A percentile compares a stretch with the other conserved stretches of the same genome.
These are phyloP conservation scores for Meripilus lineatus DNA, from an alignment of 1,284 basidiomycete genomes.

Conservation along the genomic window DNA sequence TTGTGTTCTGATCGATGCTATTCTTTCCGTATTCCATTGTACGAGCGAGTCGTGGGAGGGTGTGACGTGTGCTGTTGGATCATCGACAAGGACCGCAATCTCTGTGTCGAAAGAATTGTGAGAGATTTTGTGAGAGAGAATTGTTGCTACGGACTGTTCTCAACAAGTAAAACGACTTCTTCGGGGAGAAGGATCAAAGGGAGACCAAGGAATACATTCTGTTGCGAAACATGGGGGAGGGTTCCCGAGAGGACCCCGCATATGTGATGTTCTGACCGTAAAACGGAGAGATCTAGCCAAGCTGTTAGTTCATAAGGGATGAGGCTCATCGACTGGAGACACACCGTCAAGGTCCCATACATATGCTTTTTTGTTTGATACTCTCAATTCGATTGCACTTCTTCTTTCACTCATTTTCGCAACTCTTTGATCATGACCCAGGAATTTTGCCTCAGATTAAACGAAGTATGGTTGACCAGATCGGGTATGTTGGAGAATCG, in stretches of 20 bases:
- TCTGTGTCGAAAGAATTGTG: conserved; percentile 38
- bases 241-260: conserved; percentile 89
- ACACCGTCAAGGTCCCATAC: conserved; percentile 78
- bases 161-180: conserved; percentile 85
- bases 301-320: neutral
- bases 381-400: conserved; percentile 42
- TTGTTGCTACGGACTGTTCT: conserved; percentile 52
- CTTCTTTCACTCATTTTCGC: too few species aligned
- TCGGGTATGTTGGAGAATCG: too few species aligned
- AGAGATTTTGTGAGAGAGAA: conserved; percentile 7
- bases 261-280: conserved; percentile 78
- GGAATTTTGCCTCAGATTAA: too few species aligned
- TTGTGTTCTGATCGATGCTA: conserved; percentile 42
- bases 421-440: too few species aligned
- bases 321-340: conserved; percentile 12
- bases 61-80: conserved; percentile 55
- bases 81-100: conserved; percentile 75
- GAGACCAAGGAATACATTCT: conserved; percentile 93
- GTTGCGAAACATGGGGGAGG: conserved; percentile 90
- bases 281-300: conserved; percentile 62
- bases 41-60: conserved; percentile 50
- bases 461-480: too few species aligned
- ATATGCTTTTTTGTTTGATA: conserved; percentile 69
- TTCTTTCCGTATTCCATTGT: conserved; percentile 50
- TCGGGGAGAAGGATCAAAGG: conserved; percentile 89